These are phyloP conservation scores for Chaetomium globosum DNA, from an alignment of 2,329 filamentous ascomycete genomes.

Conservation along the genomic window DNA sequence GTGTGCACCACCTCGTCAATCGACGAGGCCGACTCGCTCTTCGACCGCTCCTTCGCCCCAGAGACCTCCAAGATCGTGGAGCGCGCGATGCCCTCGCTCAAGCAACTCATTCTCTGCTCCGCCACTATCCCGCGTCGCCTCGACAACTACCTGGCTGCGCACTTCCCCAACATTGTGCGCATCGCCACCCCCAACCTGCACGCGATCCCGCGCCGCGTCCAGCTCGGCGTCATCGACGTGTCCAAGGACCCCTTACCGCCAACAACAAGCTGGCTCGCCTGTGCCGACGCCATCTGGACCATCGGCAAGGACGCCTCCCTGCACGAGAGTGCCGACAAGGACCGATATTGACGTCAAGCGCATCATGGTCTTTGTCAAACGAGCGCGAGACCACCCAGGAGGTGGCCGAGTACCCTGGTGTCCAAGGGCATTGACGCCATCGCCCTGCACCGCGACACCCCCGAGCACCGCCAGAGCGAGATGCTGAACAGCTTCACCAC, in stretches of 20 bases:
- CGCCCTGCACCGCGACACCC: conserved; percentile 81
- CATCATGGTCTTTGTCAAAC: conserved; percentile 95
- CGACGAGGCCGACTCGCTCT: conserved; percentile 93
- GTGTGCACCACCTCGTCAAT: conserved; percentile 84
- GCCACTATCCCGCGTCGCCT: conserved; percentile 91
- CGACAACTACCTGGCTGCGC: conserved; percentile 78
- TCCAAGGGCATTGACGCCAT: conserved; percentile 87
- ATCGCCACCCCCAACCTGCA: conserved; percentile 95
- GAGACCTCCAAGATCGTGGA: conserved; percentile 83
- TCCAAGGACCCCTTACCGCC: conserved; percentile 88
- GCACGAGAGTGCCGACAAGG: conserved; percentile 59
- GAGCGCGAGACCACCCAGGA: conserved; percentile 86
- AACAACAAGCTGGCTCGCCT: conserved; percentile 90
- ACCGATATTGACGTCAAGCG: conserved; percentile 70
- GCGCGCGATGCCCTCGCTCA: conserved; percentile 75
- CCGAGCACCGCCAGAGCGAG: conserved; percentile 74
- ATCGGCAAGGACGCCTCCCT: conserved; percentile 75
- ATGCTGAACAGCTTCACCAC: conserved; percentile 75
- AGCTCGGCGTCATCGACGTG: conserved; percentile 89
- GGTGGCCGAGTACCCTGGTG: conserved; percentile 73
- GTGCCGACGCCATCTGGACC: conserved; percentile 91
- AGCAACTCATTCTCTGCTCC: conserved; percentile 89
- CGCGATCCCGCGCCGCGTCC: conserved; percentile 90
- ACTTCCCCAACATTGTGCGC: conserved; percentile 80
- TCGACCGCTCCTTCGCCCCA: conserved; percentile 89